Conservation (phyloP, 768 basidiomycete species). For the Coprinellus aureogranulatus region DNA sequence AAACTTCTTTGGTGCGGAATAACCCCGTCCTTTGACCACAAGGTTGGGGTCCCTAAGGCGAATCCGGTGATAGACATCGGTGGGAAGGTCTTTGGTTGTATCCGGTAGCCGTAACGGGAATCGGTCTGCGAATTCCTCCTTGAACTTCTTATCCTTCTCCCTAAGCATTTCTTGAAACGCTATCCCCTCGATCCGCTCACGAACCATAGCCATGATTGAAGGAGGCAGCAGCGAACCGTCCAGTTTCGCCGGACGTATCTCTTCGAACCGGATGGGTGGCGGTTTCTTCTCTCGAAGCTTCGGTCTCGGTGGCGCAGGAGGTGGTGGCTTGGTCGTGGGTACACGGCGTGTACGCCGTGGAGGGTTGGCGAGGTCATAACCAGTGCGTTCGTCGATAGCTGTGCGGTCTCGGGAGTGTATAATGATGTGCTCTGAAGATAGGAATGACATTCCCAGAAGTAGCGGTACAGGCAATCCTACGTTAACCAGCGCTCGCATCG, state of each 20-base stretch:
- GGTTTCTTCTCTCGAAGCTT: too few relatives aligned
- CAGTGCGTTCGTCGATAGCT: constrained; percentile 10
- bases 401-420: constrained; percentile 16
- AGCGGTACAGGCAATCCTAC: constrained; percentile 17
- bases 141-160: constrained; percentile 1
- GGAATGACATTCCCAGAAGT: constrained; percentile 24
- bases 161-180: neutral
- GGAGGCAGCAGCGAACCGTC: neutral
- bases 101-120: constrained; percentile 30
- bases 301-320: too few relatives aligned
- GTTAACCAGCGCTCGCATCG: constrained; percentile 17
- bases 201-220: neutral
- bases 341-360: too few relatives aligned
- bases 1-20: constrained; percentile 21
- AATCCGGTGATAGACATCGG: constrained; percentile 19
- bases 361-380: constrained; percentile 8
- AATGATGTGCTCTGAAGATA: constrained; percentile 16
- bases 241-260: constrained; percentile 2
- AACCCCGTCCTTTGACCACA: constrained; percentile 12
- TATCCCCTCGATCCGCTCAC: neutral
- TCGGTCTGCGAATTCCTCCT: constrained; percentile 14
- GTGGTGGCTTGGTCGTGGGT: too few relatives aligned
- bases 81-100: constrained; percentile 19
- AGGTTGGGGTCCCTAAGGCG: constrained; percentile 25
- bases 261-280: neutral